phyloP scores from a whole-genome alignment of 2,329 filamentous ascomycete genomes.

The Piedraia hortae region DNA sequence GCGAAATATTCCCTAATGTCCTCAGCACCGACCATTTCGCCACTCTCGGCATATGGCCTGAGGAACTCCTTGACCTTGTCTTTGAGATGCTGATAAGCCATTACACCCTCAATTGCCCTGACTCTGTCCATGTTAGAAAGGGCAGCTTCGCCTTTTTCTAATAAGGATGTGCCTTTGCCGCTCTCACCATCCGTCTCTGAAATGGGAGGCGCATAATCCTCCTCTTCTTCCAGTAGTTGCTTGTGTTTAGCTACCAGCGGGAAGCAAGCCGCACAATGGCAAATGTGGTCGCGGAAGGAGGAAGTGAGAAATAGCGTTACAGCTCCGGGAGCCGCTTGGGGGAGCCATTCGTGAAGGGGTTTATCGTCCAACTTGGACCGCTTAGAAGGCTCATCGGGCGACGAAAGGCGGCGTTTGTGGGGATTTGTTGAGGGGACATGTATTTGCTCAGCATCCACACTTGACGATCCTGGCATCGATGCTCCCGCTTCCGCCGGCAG shows the following conservation, averaged over 20 bases:
- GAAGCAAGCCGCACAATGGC: constrained; percentile 61
- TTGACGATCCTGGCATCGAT: background rate
- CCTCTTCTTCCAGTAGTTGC: constrained; percentile 80
- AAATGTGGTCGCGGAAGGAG: constrained; percentile 56
- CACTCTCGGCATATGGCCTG: constrained; percentile 77
- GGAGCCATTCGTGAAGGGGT: constrained; percentile 20
- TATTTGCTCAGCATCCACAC: background rate
- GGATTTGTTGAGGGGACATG: background rate
- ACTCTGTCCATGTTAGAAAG: constrained; percentile 81
- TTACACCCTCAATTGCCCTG: constrained; percentile 73
- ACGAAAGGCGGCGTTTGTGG: constrained; percentile 22
- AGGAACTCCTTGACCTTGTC: constrained; percentile 91
- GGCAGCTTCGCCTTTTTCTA: constrained; percentile 78
- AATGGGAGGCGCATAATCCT: constrained; percentile 73
- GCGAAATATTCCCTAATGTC: constrained; percentile 95
- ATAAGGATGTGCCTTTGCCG: constrained; percentile 50
- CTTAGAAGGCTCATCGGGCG: constrained; percentile 15
- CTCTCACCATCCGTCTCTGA: constrained; percentile 27
- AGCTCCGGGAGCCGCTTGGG: constrained; percentile 24
- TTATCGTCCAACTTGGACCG: constrained; percentile 5
- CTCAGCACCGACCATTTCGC: constrained; percentile 66
- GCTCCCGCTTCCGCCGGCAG: background rate
- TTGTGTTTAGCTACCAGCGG: constrained; percentile 39
- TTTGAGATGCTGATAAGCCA: constrained; percentile 92
- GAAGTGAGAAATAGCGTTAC: constrained; percentile 66